Base-by-base conservation (phyloP, 1,284 basidiomycete genomes). In the Uromyces viciae-fabae region DNA sequence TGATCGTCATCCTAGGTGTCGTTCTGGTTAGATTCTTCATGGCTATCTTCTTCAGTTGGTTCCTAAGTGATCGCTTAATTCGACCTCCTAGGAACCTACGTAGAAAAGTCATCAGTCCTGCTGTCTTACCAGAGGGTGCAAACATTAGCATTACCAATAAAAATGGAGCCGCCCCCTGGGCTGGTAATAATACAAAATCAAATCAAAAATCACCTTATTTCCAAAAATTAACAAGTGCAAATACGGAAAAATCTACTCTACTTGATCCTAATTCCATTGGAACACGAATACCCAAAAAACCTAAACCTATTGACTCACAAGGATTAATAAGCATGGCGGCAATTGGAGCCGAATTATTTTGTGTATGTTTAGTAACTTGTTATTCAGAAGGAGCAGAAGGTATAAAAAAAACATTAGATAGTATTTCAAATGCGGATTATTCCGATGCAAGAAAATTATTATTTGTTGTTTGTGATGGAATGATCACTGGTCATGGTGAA, bases 401-500 rank as follows among this genome's bases (percentile, higher is more conserved):
- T 0, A 89, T 99, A 83, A 89, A 93, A 71, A 93, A 92, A 2
- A 99, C 97, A 0, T 89, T 98, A 81, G 95, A 98, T 86, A 93
- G 94, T 7, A 94, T 99, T 81, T 93, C 94, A 0, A 88, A 88
- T 58, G 98, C 95, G 0, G 92, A 90, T 3, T 99, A 98, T 86
- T 93, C 94, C 9, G 95, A 98, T 86, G 88, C 90, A 52, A 89
- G 95, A 79, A 99, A 99, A 86, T 88, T 99, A 28, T 87, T 99
- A 56, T 97, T 98, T 86, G 89, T 99, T 80, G 92, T 99, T 9
- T 96, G 95, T 49, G 97, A 99, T 86, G 97, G 97, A 5, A 98
- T 99, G 94, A 95, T 99, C 83, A 99, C 96, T 0, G 97, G 97
- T 71, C 92, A 92, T 3, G 97, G 97, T 75, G 96, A 99, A 88